phyloP scores from a whole-genome alignment of 257 asterid species.

The Solanum rostratum region DNA sequence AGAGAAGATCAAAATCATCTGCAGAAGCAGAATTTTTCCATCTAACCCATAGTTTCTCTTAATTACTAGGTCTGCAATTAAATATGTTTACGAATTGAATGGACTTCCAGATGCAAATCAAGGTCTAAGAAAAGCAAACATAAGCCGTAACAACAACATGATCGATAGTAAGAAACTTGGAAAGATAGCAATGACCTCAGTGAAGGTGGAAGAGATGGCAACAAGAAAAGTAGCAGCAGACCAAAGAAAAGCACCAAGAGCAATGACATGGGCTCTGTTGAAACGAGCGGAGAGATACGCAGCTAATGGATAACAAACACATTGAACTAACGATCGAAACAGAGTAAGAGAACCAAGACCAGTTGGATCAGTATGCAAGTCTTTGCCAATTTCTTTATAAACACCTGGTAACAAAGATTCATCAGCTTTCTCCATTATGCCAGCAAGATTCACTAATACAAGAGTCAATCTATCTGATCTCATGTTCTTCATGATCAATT shows the following conservation, averaged over 20 bases:
- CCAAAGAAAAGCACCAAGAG: conserved; percentile 31
- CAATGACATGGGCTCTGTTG: neutral
- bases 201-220: neutral
- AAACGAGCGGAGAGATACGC: neutral
- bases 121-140: too few relatives aligned
- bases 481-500: neutral
- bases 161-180: too few relatives aligned
- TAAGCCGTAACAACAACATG: too few relatives aligned
- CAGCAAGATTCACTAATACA: neutral
- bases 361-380: neutral
- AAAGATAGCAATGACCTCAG: neutral
- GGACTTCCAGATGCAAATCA: too few relatives aligned
- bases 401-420: neutral
- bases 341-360: neutral
- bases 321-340: neutral
- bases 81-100: too few relatives aligned
- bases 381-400: neutral
- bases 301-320: neutral
- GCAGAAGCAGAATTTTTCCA: too few relatives aligned
- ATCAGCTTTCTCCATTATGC: neutral
- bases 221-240: conserved; percentile 43
- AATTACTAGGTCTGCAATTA: too few relatives aligned
- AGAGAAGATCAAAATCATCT: too few relatives aligned
- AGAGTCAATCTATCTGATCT: neutral
- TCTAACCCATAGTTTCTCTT: too few relatives aligned